Evolutionary conservation across 768 basidiomycete genomes (phyloP), one percentile per base, ranked within the genome.

Genomic region (Hygrocybe coccinea): DNA sequence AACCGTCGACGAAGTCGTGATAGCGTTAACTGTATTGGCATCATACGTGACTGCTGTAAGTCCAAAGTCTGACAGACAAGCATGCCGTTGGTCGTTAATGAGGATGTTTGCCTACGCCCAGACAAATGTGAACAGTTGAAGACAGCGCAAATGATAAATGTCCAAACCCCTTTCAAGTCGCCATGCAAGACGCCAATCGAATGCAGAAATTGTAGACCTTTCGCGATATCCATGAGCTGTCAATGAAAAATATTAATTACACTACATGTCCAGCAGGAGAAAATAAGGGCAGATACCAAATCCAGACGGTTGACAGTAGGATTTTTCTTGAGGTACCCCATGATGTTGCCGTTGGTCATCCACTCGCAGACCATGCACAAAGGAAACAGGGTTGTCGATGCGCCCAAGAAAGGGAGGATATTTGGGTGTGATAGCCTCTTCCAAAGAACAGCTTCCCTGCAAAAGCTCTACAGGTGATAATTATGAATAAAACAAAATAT

Each of bases 41-140:
- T 49, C 37, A 44, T 65, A 62, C 4, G 58, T 55, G 3, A 65
- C 56, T 1, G 59, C 41, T 0, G 62, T 55, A 12, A 65, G 56
- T 5, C 66, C 67, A 45, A 69, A 69, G 46, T 69, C 67, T 6
- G 64, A 60, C 11, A 69, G 48, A 22, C 62, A 60, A 3, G 60
- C 67, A 15, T 60, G 52, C 7, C 55, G 54, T 10, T 37, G 49
- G 3, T 50, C n/a, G 36, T 59, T 52, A 19, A 68, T 56, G 2
- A 70, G 58, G 19, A 69, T 61, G 41, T 68, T 69, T 8, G 59
- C 58, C 66, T 69, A 44, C 15, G 11, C 19, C 14, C 33, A 14
- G n/a, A 21, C 14, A 14, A n/a, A 37, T 10, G 19, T 43, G 44
- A 47, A 14, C 12, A 29, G 15, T n/a, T 24, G 22, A 2, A 8